Percentiles rank a stretch among this genome's conserved stretches.
Conservation (phyloP, 148 eudicot genomes). For the Rhododendron griersonianum region DNA sequence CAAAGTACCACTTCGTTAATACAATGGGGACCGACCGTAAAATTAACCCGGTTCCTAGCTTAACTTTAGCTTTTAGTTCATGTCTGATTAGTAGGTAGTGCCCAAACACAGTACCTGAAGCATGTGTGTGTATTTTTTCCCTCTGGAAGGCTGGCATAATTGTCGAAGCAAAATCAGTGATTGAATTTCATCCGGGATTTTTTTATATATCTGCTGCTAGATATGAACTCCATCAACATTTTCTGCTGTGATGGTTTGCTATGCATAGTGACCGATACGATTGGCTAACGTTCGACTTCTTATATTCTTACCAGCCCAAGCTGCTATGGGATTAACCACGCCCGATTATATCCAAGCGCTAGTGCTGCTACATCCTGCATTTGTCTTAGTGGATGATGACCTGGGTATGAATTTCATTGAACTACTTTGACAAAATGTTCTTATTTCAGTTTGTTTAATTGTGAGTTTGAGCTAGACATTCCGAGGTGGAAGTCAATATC, state of each 20-base stretch:
- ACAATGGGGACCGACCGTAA: too few species aligned
- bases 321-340: slow-evolving; percentile 33
- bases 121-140: not conserved
- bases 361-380: slow-evolving; percentile 41
- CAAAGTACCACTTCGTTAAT: too few species aligned
- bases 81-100: not conserved
- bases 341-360: slow-evolving; percentile 31
- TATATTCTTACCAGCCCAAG: slow-evolving; percentile 32
- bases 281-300: not conserved
- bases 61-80: too few species aligned
- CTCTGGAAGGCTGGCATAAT: slow-evolving; percentile 30
- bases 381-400: slow-evolving; percentile 40
- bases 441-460: not conserved
- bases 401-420: slow-evolving; percentile 22
- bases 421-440: not conserved
- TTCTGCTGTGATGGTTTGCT: too few species aligned
- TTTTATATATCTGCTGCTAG: not conserved
- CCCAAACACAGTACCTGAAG: not conserved
- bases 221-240: too few species aligned
- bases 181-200: slow-evolving; percentile 12
- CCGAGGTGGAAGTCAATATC: not conserved
- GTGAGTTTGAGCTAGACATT: not conserved
- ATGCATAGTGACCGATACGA: too few species aligned
- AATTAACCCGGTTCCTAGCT: too few species aligned
- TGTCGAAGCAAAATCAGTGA: slow-evolving; percentile 40